phyloP scores from a whole-genome alignment of 306 rosid genomes.

The Begonia loranthoides region DNA sequence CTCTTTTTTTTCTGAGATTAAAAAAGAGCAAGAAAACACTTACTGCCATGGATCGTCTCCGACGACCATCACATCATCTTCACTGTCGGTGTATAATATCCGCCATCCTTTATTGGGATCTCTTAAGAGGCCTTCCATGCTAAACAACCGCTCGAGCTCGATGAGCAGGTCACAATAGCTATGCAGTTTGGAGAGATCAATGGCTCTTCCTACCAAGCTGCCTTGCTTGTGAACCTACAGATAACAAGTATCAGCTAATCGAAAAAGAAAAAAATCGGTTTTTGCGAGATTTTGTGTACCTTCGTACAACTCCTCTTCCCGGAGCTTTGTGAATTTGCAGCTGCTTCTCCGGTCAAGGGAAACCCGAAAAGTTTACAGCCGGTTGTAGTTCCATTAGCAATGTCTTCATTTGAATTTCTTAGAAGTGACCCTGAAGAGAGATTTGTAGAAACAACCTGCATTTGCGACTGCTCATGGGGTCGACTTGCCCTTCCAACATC shows the following conservation, averaged over 20 bases:
- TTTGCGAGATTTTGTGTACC: conserved; percentile 55
- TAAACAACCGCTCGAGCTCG: conserved; percentile 80
- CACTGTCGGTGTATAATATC: conserved; percentile 78
- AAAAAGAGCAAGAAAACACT: conserved; percentile 21
- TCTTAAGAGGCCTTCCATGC: conserved; percentile 89
- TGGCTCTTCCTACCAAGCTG: conserved; percentile 92
- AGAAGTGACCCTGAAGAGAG: conserved; percentile 29
- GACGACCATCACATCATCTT: conserved; percentile 92
- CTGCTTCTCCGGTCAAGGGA: conserved; percentile 51
- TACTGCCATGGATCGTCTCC: conserved; percentile 98
- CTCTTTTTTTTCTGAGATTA: too few relatives aligned
- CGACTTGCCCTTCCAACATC: conserved; percentile 33
- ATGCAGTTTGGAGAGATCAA: conserved; percentile 76
- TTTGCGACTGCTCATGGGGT: conserved; percentile 32
- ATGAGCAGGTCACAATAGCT: conserved; percentile 62
- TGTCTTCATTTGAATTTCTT: conserved; percentile 41
- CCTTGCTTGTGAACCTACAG: conserved; percentile 99
- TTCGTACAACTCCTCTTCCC: conserved; percentile 87
- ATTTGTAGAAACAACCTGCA: conserved; percentile 29
- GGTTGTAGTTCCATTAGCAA: conserved; percentile 29
- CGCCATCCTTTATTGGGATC: conserved; percentile 82
- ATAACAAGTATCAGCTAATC: conserved; percentile 31
- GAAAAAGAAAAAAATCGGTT: conserved; percentile 34
- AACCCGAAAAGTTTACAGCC: conserved; percentile 77
- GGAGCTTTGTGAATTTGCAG: conserved; percentile 27